These are phyloP conservation scores for Sordariomycetes sp. DNA, from an alignment of 2,329 filamentous ascomycete species.

Conservation along the genomic window DNA sequence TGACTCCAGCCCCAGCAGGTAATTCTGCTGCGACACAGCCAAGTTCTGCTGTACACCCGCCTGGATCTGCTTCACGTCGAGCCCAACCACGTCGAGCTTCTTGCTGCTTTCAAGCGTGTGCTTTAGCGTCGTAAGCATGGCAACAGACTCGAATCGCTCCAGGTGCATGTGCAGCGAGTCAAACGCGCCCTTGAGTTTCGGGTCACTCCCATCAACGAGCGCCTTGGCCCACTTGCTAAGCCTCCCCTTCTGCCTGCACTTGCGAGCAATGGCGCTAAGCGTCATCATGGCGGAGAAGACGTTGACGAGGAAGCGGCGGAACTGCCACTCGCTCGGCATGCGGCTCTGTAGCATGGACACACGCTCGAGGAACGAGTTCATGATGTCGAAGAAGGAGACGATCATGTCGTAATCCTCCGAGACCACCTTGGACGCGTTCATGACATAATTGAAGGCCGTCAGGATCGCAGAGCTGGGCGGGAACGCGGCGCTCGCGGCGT, in stretches of 20 bases:
- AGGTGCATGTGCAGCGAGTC: slow-evolving; percentile 15
- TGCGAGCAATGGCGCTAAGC: slow-evolving; percentile 18
- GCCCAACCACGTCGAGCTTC: slow-evolving; percentile 11
- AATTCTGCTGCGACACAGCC: background rate
- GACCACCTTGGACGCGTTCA: slow-evolving; percentile 15
- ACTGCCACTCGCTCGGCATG: slow-evolving; percentile 15
- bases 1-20: slow-evolving; percentile 1
- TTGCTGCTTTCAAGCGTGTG: slow-evolving; percentile 16
- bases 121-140: slow-evolving; percentile 17
- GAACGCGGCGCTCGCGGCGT: slow-evolving; percentile 16
- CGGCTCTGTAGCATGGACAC: slow-evolving; percentile 18
- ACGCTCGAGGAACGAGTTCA: slow-evolving; percentile 20
- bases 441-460: slow-evolving; percentile 18
- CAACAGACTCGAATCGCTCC: slow-evolving; percentile 15
- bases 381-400: slow-evolving; percentile 22
- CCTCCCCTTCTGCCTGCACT: slow-evolving; percentile 18
- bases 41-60: slow-evolving; percentile 3
- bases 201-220: slow-evolving; percentile 15
- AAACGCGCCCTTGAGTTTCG: slow-evolving; percentile 15
- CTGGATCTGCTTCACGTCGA: slow-evolving; percentile 7
- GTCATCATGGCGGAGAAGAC: slow-evolving; percentile 19
- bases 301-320: slow-evolving; percentile 19
- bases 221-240: slow-evolving; percentile 14
- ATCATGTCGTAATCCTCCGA: slow-evolving; percentile 23
- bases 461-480: slow-evolving; percentile 18